Evolutionary conservation across 2,329 filamentous ascomycete genomes (phyloP), one percentile per base, ranked within the genome.

Genomic region (Sclerotinia glacialis): DNA sequence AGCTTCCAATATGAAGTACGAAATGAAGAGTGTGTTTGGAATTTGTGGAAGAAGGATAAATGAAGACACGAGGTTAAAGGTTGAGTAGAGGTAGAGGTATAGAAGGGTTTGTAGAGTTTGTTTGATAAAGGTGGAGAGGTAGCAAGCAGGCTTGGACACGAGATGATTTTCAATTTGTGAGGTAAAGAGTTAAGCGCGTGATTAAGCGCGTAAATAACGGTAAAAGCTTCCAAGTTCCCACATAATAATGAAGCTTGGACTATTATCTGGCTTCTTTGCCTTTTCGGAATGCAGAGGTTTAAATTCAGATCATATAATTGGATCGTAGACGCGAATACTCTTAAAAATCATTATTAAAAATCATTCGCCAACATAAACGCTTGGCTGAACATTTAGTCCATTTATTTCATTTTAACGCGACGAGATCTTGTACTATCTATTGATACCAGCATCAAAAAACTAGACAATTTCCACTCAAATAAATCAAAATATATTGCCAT

Each of bases 31-130:
- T 46, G 34, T 56, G 21, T 31, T 54, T 50, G 40, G n/a, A n/a
- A 60, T 53, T 50, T 54, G 56, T 52, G 42, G 52, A 63, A 40
- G 16, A 42, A 31, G 37, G 16, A n/a, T 53, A 16, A 50, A 16
- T 56, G 26, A 34, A 61, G 47, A 50, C 56, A 21, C 50, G 47
- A 34, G 34, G 66, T 50, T 49, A 44, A 52, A 44, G 47, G 56
- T 46, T 46, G 12, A 14, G 23, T 53, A 12, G 62, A 64, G 23
- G 47, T 37, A 37, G 21, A 59, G 42, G 18, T n/a, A 34, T 18
- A n/a, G 18, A 11, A 34, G 26, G 26, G 42, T 47, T 23, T 18
- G 54, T 28, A 59, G n/a, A 9, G 28, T 53, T 54, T 54, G 52
- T 54, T 54, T 54, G 52, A 54, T 54, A 37, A n/a, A 47, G 55